Percentiles rank a stretch among this genome's conserved stretches.
These are phyloP conservation scores for Rosa lucieae DNA, from an alignment of 306 rosid genomes.

Conservation along the genomic window DNA sequence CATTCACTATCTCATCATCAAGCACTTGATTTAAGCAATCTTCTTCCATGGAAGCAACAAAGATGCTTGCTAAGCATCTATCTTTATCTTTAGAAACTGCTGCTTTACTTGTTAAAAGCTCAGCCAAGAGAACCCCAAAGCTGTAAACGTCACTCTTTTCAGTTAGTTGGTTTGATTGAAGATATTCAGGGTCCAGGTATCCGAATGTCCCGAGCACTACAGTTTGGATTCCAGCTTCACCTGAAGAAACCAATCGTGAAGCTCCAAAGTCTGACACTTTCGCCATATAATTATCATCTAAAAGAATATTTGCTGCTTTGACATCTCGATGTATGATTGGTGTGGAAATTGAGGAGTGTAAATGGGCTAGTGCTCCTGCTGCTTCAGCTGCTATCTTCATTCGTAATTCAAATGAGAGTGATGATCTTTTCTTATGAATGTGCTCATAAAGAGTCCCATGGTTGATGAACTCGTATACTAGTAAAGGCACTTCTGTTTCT, in stretches of 20 bases:
- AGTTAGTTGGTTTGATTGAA: constrained; percentile 20
- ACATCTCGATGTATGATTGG: constrained; percentile 17
- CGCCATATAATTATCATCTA: neutral
- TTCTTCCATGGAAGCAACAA: neutral
- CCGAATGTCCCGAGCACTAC: neutral
- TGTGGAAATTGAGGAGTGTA: neutral
- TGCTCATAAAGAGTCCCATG: constrained; percentile 12
- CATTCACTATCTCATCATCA: neutral
- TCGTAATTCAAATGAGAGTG: neutral
- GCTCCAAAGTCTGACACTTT: constrained; percentile 20
- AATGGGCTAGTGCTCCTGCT: neutral
- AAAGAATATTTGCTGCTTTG: neutral
- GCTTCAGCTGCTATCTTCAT: constrained; percentile 4
- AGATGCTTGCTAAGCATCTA: neutral
- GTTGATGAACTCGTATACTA: constrained; percentile 1
- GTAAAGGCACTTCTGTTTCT: neutral
- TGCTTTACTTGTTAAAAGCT: constrained; percentile 26
- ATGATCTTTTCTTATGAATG: neutral
- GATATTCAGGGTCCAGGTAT: constrained; percentile 27
- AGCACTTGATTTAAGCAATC: neutral
- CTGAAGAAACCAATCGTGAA: neutral
- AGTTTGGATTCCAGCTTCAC: neutral
- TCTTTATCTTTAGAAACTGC: neutral
- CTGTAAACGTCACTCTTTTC: constrained; percentile 30
- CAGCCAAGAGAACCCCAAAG: constrained; percentile 30